Base-by-base conservation (phyloP, 179 eudicot species). In the Amaranthus tricolor region DNA sequence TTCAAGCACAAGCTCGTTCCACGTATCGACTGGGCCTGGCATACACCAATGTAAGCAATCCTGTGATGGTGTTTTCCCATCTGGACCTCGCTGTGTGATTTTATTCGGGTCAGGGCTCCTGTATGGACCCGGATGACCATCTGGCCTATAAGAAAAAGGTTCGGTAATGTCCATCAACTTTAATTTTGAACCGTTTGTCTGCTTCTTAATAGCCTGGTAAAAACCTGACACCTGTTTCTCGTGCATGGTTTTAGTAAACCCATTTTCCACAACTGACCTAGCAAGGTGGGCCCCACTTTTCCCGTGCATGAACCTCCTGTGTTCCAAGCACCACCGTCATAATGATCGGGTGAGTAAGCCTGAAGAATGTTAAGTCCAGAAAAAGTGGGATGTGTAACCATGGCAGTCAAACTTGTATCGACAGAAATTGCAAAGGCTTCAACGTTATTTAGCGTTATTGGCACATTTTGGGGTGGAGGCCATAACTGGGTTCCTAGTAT, bases 11-110 rank as follows among this genome's bases (percentile, higher is more conserved):
- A 92, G 80, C 82, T 92, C 97, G 71, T 91, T 92, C 97, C 97
- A 92, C 10, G 88, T 86, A 70, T 92, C 97, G 61, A 89, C 86
- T 0, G 96, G 96, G 13, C 97, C 97, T 0, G 97, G 97, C 97
- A 92, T 88, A 80, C 97, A 92, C 97, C 97, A 92, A 70, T 92
- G 97, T 62, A 92, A 68, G 81, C 97, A 92, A 88, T 92, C 97
- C 80, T 92, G 97, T 3, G 97, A 96, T 6, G 97, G 97, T 0
- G 96, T 96, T 79, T 71, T 83, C 67, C 96, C 97, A 71, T 89
- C 82, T 0, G 91, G 88, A 9, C 91, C 88, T 16, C 89, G 83
- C 61, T 82, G 84, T 0, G 96, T 91, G 61, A 84, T 84, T 84
- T 92, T 92, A 73, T 91, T 91, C 0, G 97, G 94, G 72, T 92